A percentile compares a stretch with the other conserved stretches of the same genome.
Evolutionary conservation across 352 stramenopile genomes (phyloP).

Genomic region (Phytopythium aichiense): DNA sequence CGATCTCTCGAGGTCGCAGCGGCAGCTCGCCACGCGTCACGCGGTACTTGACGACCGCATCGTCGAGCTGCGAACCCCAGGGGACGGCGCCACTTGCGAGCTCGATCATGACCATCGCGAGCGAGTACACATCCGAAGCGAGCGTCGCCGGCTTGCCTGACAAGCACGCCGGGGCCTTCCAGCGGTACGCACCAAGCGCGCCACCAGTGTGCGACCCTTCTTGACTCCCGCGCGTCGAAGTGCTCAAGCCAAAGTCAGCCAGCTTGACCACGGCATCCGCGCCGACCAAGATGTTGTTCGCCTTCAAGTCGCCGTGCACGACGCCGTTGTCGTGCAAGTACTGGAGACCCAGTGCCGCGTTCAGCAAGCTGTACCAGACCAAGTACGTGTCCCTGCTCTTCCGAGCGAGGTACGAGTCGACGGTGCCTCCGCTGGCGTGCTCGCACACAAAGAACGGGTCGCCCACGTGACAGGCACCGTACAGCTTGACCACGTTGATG

Average conservation of each 20-base stretch:
- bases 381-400: constrained; percentile 1
- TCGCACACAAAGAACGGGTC: constrained; percentile 35
- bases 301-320: constrained; percentile 33
- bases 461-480: constrained; percentile 26
- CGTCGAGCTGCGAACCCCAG: neutral
- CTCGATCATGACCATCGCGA: constrained; percentile 8
- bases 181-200: constrained; percentile 20
- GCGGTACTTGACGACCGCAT: neutral
- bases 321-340: constrained; percentile 32
- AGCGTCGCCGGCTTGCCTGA: neutral
- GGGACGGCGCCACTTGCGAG: neutral
- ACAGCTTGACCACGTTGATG: constrained; percentile 30
- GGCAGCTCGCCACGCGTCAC: neutral
- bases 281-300: constrained; percentile 33
- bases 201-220: neutral
- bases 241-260: constrained; percentile 28
- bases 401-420: constrained; percentile 21
- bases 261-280: constrained; percentile 24
- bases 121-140: constrained; percentile 7
- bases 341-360: constrained; percentile 16
- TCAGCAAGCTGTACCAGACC: constrained; percentile 21
- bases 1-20: neutral
- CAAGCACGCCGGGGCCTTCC: constrained; percentile 27
- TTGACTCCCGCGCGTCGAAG: neutral
- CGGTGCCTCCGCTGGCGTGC: constrained; percentile 17